These are phyloP conservation scores for Porpolomopsis calyptriformis DNA, from an alignment of 768 basidiomycete genomes.

Conservation along the genomic window DNA sequence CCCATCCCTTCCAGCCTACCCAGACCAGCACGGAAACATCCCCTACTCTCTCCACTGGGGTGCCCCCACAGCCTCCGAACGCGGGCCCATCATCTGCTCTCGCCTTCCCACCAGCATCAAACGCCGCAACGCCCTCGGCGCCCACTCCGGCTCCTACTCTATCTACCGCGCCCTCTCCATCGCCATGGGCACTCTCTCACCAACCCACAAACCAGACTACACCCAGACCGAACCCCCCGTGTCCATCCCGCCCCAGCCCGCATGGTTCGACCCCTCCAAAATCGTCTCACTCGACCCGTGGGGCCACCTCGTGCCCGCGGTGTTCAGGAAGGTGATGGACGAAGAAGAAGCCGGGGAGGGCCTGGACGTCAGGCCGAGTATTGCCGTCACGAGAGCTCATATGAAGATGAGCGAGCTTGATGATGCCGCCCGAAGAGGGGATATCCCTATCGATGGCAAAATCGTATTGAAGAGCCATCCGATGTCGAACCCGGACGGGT, in stretches of 20 bases:
- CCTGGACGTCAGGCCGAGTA: conserved; percentile 83
- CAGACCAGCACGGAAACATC: conserved; percentile 83
- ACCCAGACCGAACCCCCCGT: conserved; percentile 78
- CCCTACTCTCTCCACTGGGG: conserved; percentile 82
- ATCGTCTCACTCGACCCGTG: conserved; percentile 93
- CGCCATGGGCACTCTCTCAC: conserved; percentile 75
- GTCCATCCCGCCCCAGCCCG: conserved; percentile 58
- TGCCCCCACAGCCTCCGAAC: conserved; percentile 44
- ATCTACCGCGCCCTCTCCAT: conserved; percentile 91
- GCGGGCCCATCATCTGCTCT: conserved; percentile 85
- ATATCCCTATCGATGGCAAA: conserved; percentile 69
- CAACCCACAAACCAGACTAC: conserved; percentile 76
- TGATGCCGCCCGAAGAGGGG: conserved; percentile 62
- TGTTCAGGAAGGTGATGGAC: conserved; percentile 48
- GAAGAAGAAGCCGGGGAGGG: conserved; percentile 56
- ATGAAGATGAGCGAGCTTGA: conserved; percentile 94
- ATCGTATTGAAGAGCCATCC: conserved; percentile 64
- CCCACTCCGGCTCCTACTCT: conserved; percentile 87
- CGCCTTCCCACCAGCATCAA: conserved; percentile 79
- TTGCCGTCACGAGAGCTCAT: conserved; percentile 86
- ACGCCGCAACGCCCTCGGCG: conserved; percentile 86
- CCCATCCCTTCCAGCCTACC: conserved; percentile 44
- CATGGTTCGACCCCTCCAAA: conserved; percentile 68
- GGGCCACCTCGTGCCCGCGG: conserved; percentile 76
- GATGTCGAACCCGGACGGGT: conserved; percentile 53